A percentile compares a stretch with the other conserved stretches of the same genome.
phyloP scores from a whole-genome alignment of 2,329 filamentous ascomycete species.

The Aspergillus viridinutans region DNA sequence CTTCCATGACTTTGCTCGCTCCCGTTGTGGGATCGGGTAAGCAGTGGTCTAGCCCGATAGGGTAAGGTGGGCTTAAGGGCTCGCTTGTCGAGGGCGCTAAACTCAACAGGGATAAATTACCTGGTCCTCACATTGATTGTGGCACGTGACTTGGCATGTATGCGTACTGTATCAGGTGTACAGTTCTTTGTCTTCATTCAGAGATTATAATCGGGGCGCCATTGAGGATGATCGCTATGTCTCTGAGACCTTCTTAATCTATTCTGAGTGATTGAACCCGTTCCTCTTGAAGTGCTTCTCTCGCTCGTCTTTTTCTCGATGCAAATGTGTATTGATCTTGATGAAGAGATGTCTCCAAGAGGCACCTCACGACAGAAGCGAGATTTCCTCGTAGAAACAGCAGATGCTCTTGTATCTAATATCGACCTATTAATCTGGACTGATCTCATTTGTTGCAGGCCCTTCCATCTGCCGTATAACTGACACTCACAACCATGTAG shows the following conservation, averaged over 20 bases:
- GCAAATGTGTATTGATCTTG: background rate
- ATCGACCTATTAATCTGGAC: too few relatives aligned
- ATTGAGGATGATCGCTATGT: background rate
- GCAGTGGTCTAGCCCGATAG: slow-evolving; percentile 25
- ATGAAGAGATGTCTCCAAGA: background rate
- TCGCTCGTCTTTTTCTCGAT: background rate
- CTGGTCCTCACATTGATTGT: background rate
- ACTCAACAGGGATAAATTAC: slow-evolving; percentile 4
- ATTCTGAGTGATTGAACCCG: background rate
- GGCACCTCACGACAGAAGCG: background rate
- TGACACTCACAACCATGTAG: background rate
- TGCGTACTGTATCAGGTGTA: background rate
- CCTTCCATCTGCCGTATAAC: background rate
- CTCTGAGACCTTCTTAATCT: background rate
- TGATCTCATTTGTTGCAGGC: background rate
- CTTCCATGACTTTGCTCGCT: slow-evolving; percentile 27
- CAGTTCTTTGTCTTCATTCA: background rate
- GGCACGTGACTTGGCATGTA: background rate
- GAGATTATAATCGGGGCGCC: background rate
- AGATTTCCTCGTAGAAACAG: background rate
- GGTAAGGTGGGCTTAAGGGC: slow-evolving; percentile 28
- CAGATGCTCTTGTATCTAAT: background rate
- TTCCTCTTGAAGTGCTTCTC: background rate
- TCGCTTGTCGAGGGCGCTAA: slow-evolving; percentile 31
- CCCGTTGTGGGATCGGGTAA: slow-evolving; percentile 41